Percentiles rank a stretch among this genome's conserved stretches.
Evolutionary conservation across 371 early-diverging fungal species (phyloP).

Genomic region (Mucor piriformis): DNA sequence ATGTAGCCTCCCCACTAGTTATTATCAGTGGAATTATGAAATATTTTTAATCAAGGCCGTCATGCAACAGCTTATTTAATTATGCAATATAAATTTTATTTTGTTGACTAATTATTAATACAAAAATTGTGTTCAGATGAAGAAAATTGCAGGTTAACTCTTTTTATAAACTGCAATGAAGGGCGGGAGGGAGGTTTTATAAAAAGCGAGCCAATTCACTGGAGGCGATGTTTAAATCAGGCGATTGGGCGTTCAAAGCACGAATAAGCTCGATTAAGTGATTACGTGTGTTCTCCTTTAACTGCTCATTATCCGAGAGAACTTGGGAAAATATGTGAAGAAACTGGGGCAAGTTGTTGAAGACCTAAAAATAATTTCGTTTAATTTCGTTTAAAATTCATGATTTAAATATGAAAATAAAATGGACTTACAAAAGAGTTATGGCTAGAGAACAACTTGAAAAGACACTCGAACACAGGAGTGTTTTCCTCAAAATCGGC

Average conservation of each 20-base stretch:
- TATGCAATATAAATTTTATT: neutral
- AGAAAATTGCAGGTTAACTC: neutral
- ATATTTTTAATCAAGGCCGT: too few relatives aligned
- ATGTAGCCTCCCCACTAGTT: too few relatives aligned
- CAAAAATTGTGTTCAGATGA: neutral
- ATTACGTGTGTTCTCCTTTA: slow-evolving; percentile 51
- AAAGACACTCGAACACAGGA: slow-evolving; percentile 73
- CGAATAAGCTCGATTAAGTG: slow-evolving; percentile 63
- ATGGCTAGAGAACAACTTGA: slow-evolving; percentile 59
- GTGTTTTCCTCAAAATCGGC: slow-evolving; percentile 80
- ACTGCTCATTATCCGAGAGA: slow-evolving; percentile 55
- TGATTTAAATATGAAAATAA: slow-evolving; percentile 29
- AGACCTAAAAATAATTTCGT: slow-evolving; percentile 5
- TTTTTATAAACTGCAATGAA: too few relatives aligned
- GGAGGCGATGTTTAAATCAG: slow-evolving; percentile 38
- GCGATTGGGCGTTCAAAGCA: slow-evolving; percentile 49
- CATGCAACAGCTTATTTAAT: neutral
- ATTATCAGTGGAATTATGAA: too few relatives aligned
- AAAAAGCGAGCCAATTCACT: slow-evolving; percentile 43
- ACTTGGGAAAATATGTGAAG: slow-evolving; percentile 53
- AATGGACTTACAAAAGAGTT: slow-evolving; percentile 63
- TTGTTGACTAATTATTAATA: neutral
- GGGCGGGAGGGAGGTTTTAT: slow-evolving; percentile 10
- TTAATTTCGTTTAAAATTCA: slow-evolving; percentile 73
- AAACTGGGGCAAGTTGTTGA: slow-evolving; percentile 33